Evolutionary conservation across 2,329 filamentous ascomycete species (phyloP).

Genomic region (Coniella vitis): DNA sequence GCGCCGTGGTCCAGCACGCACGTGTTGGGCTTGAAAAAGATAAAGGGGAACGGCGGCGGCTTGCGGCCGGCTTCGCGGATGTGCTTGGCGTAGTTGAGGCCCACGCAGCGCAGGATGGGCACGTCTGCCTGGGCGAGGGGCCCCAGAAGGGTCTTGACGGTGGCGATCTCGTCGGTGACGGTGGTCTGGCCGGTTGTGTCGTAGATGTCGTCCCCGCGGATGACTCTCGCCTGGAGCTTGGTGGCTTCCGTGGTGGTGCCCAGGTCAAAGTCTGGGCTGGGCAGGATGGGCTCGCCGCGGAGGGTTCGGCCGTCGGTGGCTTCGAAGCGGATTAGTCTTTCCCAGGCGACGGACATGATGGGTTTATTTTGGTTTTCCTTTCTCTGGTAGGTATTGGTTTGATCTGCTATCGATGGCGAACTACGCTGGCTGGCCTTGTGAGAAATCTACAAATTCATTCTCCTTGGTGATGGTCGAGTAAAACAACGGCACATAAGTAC

Average conservation of each 20-base stretch:
- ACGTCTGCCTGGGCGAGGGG: slow-evolving; percentile 45
- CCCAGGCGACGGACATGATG: slow-evolving; percentile 35
- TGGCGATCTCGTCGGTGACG: slow-evolving; percentile 47
- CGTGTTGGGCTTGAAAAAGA: slow-evolving; percentile 44
- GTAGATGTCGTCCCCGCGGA: slow-evolving; percentile 43
- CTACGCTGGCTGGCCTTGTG: too few species aligned
- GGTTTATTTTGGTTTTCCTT: too few species aligned
- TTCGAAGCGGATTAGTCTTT: slow-evolving; percentile 48
- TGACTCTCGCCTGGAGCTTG: slow-evolving; percentile 43
- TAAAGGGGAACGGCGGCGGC: slow-evolving; percentile 40
- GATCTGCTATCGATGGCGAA: too few species aligned
- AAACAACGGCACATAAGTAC: neutral
- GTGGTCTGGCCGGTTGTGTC: slow-evolving; percentile 37
- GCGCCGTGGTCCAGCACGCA: slow-evolving; percentile 30
- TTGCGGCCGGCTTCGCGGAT: slow-evolving; percentile 45
- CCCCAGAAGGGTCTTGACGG: slow-evolving; percentile 46
- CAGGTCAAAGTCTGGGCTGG: slow-evolving; percentile 38
- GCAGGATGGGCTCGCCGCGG: slow-evolving; percentile 45
- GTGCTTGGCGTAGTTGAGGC: slow-evolving; percentile 54
- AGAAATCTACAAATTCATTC: too few species aligned
- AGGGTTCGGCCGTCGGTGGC: slow-evolving; percentile 43
- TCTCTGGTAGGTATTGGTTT: too few species aligned
- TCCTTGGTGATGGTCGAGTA: neutral
- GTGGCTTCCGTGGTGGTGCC: slow-evolving; percentile 40
- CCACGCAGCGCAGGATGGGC: slow-evolving; percentile 51